phyloP scores from a whole-genome alignment of 345 rosid genomes.

The Cochlearia excelsa region DNA sequence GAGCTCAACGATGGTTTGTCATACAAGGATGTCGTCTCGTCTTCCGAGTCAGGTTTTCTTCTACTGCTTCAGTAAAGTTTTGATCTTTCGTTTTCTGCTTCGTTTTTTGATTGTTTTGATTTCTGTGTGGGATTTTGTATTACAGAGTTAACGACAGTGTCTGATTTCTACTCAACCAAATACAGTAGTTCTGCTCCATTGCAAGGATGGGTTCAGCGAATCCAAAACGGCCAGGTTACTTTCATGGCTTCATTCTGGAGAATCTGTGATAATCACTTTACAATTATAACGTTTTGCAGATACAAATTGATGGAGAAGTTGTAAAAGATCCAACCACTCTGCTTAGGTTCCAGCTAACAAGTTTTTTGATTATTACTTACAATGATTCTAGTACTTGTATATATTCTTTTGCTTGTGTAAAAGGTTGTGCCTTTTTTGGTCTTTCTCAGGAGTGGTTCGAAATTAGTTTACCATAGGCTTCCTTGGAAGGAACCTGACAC shows the following conservation, averaged over 20 bases:
- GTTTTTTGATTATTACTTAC: background rate
- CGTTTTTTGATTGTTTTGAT: background rate
- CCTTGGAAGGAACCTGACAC: constrained; percentile 91
- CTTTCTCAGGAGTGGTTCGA: constrained; percentile 51
- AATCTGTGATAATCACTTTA: background rate
- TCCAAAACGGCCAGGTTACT: constrained; percentile 73
- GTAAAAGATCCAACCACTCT: constrained; percentile 49
- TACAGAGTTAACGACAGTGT: constrained; percentile 37
- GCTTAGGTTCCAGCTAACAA: constrained; percentile 45
- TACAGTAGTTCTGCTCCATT: constrained; percentile 73
- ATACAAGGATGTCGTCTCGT: constrained; percentile 55
- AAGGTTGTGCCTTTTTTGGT: constrained; percentile 3
- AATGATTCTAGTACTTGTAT: background rate
- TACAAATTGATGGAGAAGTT: constrained; percentile 55
- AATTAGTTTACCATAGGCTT: constrained; percentile 68
- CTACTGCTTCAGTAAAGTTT: constrained; percentile 4
- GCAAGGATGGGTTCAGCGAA: constrained; percentile 89
- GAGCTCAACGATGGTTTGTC: constrained; percentile 70
- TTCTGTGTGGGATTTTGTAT: constrained; percentile 1
- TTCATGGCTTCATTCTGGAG: background rate
- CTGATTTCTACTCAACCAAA: constrained; percentile 62
- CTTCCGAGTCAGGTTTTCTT: constrained; percentile 54
- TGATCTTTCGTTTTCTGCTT: background rate
- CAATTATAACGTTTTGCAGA: constrained; percentile 39
- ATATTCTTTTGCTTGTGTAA: constrained; percentile 4